Evolutionary conservation across 305 asterid genomes (phyloP), one percentile per base, ranked within the genome.

Genomic region (Fraxinus sp.): DNA sequence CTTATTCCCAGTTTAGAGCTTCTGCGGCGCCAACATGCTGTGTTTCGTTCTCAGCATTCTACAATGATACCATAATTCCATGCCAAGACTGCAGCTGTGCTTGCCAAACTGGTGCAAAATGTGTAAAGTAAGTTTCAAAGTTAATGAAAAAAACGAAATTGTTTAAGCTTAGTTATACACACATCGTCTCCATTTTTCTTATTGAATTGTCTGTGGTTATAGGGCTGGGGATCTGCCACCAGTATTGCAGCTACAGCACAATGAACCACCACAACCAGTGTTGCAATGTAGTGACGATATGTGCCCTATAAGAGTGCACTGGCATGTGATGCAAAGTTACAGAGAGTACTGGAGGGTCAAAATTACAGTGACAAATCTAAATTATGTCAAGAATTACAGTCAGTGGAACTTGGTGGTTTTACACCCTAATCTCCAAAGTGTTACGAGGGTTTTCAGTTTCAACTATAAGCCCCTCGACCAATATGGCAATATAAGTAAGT

Each of bases 271-370:
- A 49, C 46, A 83, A 82, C 87, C 96, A 0, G 85, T 88, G 26
- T 89, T 92, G 81, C 85, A 78, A 41, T 95, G 98, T 78, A 32
- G 95, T 16, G 52, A 57, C 13, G 91, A 91, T 84, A 95, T 95
- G 98, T 95, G 98, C 87, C 98, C 98, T 3, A 84, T 95, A 62
- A 85, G 79, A 85, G 90, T 95, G 35, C 98, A 95, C 64, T 95
- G 98, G 98, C 98, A 95, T 84, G 88, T 95, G 73, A 95, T 91
- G 78, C 87, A 20, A 52, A 92, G 92, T 75, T 95, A 95, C 77
- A 93, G 14, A 32, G 83, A 90, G 24, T 93, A 95, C 71, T 95
- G 98, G 98, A 90, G 97, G 78, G 96, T 92, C 26, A 95, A 95
- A 83, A 78, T 95, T 20, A 95, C 97, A 0, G 80, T 95, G 24